Conservation (phyloP, 2,329 filamentous ascomycete species). For the Trichophyton rubrum region DNA sequence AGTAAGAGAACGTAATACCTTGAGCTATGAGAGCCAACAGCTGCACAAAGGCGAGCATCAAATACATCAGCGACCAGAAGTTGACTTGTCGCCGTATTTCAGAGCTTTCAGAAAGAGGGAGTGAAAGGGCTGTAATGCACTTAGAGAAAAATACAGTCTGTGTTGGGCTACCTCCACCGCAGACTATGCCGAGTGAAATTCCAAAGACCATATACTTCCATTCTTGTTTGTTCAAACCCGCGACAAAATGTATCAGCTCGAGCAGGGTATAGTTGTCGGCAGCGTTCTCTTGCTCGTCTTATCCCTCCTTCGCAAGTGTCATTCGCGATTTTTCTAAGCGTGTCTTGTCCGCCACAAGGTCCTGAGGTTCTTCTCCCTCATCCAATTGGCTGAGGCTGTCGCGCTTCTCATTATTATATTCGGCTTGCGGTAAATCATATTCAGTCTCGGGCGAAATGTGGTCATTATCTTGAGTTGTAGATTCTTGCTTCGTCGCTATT, state of each 20-base stretch:
- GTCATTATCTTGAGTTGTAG: background rate
- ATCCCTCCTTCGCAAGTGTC: background rate
- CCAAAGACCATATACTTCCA: constrained; percentile 59
- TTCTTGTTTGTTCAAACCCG: constrained; percentile 64
- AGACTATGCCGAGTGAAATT: constrained; percentile 60
- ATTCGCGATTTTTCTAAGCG: background rate
- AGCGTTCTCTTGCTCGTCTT: background rate
- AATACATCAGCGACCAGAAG: constrained; percentile 82
- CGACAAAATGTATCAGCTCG: constrained; percentile 62
- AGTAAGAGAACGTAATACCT: constrained; percentile 65
- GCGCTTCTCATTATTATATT: background rate
- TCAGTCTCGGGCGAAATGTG: background rate
- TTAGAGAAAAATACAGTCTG: constrained; percentile 83
- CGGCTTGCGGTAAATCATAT: background rate
- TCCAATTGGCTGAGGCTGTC: background rate
- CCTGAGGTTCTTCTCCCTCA: background rate
- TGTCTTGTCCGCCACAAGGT: background rate
- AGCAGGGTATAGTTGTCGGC: background rate
- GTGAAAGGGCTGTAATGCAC: constrained; percentile 59
- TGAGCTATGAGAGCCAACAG: constrained; percentile 56
- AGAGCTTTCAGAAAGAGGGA: constrained; percentile 39
- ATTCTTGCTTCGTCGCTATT: background rate
- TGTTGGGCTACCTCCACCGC: constrained; percentile 66
- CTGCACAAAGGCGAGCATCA: constrained; percentile 65
- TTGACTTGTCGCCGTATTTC: constrained; percentile 57